These are phyloP conservation scores for Euptelea pleiosperma DNA, from an alignment of 164 flowering plant species.

Conservation along the genomic window DNA sequence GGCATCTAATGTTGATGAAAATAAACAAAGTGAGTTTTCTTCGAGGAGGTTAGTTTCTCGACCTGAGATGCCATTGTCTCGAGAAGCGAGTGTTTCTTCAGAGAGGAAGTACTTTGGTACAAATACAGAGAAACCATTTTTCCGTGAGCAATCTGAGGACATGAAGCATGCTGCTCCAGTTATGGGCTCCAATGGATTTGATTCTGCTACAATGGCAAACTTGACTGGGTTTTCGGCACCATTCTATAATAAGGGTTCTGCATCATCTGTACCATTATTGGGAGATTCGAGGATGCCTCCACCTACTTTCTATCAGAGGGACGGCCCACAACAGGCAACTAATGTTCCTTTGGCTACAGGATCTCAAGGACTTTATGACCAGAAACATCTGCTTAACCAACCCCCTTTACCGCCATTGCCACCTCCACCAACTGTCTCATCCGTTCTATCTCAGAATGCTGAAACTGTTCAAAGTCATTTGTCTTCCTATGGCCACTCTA, in stretches of 20 bases:
- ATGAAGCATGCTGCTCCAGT: slow-evolving; percentile 31
- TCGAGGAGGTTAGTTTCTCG: slow-evolving; percentile 69
- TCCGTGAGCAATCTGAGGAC: slow-evolving; percentile 58
- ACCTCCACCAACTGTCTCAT: slow-evolving; percentile 56
- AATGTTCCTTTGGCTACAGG: slow-evolving; percentile 29
- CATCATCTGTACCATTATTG: slow-evolving; percentile 30
- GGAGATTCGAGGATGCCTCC: slow-evolving; percentile 47
- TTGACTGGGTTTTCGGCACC: slow-evolving; percentile 34
- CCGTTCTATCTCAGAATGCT: slow-evolving; percentile 43
- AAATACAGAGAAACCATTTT: slow-evolving; percentile 17
- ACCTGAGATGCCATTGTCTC: slow-evolving; percentile 54
- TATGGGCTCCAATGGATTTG: slow-evolving; percentile 34
- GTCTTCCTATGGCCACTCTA: slow-evolving; percentile 43
- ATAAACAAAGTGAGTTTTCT: slow-evolving; percentile 56
- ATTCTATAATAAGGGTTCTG: slow-evolving; percentile 34
- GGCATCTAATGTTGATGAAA: slow-evolving; percentile 58
- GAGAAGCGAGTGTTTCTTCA: slow-evolving; percentile 78
- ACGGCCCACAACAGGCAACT: slow-evolving; percentile 38
- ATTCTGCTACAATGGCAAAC: slow-evolving; percentile 33
- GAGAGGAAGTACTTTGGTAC: slow-evolving; percentile 44
- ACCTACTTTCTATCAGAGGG: slow-evolving; percentile 39
- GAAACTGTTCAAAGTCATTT: slow-evolving; percentile 43
- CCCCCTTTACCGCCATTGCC: slow-evolving; percentile 94
- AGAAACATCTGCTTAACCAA: slow-evolving; percentile 48
- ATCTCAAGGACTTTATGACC: slow-evolving; percentile 60